A percentile compares a stretch with the other conserved stretches of the same genome.
These are phyloP conservation scores for Alternaria ventricosa DNA, from an alignment of 2,329 filamentous ascomycete genomes.

Conservation along the genomic window DNA sequence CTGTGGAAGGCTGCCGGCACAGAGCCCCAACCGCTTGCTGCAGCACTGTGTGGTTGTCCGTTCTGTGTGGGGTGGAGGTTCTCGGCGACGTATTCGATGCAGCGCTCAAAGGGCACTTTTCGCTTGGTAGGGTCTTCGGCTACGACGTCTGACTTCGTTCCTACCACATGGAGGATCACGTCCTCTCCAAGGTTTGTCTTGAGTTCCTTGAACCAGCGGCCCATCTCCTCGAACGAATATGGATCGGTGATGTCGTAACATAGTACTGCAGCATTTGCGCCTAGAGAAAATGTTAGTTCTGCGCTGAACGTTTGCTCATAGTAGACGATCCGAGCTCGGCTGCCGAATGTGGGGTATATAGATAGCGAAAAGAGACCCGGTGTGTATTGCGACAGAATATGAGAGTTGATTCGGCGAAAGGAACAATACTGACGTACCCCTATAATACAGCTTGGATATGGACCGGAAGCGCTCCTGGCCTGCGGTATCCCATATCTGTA, in stretches of 20 bases:
- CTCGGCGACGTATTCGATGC: slow-evolving; percentile 94
- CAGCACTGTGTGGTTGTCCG: slow-evolving; percentile 24
- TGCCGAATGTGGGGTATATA: neutral
- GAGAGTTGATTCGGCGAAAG: neutral
- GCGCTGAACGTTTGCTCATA: neutral
- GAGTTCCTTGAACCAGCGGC: slow-evolving; percentile 85
- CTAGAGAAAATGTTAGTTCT: slow-evolving; percentile 45
- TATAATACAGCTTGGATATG: slow-evolving; percentile 95
- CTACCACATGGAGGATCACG: slow-evolving; percentile 91
- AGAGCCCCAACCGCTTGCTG: slow-evolving; percentile 34
- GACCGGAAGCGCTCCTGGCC: slow-evolving; percentile 95
- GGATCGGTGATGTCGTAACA: slow-evolving; percentile 94
- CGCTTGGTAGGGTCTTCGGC: slow-evolving; percentile 78
- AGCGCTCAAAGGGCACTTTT: slow-evolving; percentile 91
- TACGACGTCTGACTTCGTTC: slow-evolving; percentile 80
- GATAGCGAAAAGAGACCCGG: neutral
- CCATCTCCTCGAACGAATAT: slow-evolving; percentile 88
- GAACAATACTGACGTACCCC: slow-evolving; percentile 50
- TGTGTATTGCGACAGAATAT: neutral
- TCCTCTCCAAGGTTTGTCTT: slow-evolving; percentile 77
- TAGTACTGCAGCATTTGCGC: slow-evolving; percentile 89
- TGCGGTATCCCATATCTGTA: slow-evolving; percentile 96
- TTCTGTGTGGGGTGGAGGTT: slow-evolving; percentile 76
- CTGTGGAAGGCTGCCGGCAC: slow-evolving; percentile 49
- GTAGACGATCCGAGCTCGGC: neutral